Evolutionary conservation across 371 early-diverging fungal species (phyloP).

Genomic region (Mortierella sp.): DNA sequence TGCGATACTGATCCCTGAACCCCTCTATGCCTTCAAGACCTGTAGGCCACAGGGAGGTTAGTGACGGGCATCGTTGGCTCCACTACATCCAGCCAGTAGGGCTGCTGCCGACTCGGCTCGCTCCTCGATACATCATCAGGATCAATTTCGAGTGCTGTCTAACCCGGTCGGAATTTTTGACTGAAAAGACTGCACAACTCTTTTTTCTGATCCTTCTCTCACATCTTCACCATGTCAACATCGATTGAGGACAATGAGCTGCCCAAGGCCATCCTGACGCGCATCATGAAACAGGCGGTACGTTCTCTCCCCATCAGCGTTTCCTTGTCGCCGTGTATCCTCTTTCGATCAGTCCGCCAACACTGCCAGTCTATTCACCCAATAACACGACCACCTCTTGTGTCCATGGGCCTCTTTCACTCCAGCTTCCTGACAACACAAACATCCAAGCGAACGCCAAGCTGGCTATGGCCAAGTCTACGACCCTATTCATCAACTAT

Average conservation of each 20-base stretch:
- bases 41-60: too few species aligned
- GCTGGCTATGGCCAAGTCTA: slow-evolving; percentile 68
- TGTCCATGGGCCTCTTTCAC: background rate
- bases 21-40: too few species aligned
- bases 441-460: slow-evolving; percentile 70
- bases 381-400: too few species aligned
- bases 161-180: too few species aligned
- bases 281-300: slow-evolving; percentile 69
- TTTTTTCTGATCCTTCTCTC: background rate
- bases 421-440: slow-evolving; percentile 70
- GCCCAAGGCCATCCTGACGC: slow-evolving; percentile 68
- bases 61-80: too few species aligned
- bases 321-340: background rate
- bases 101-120: too few species aligned
- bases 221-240: slow-evolving; percentile 29
- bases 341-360: background rate
- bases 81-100: too few species aligned
- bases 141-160: too few species aligned
- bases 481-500: slow-evolving; percentile 73
- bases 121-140: too few species aligned
- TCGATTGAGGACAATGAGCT: slow-evolving; percentile 67
- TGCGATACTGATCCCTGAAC: too few species aligned
- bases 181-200: too few species aligned
- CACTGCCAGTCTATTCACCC: too few species aligned
- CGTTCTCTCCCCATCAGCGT: background rate